Evolutionary conservation across 345 rosid genomes (phyloP).

Genomic region (Orychophragmus violaceus): DNA sequence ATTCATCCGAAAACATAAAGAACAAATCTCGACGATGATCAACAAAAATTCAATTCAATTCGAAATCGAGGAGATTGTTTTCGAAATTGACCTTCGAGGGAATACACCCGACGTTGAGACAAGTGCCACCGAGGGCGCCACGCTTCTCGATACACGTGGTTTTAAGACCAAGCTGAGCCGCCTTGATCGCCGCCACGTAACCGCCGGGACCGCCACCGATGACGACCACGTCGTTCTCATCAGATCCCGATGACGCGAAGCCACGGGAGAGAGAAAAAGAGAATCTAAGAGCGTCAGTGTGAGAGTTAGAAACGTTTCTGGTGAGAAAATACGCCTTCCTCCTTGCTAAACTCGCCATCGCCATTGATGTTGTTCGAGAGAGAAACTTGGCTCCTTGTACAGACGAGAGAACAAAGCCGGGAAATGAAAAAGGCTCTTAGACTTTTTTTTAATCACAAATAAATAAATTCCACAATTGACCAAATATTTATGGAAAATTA

Average conservation of each 20-base stretch:
- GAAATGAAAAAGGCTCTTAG: constrained; percentile 8
- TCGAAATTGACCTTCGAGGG: constrained; percentile 66
- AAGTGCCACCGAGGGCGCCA: constrained; percentile 85
- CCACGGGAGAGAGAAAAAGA: constrained; percentile 54
- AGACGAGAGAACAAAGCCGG: constrained; percentile 22
- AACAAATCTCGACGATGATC: constrained; percentile 4
- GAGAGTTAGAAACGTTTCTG: constrained; percentile 40
- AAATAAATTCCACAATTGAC: constrained; percentile 18
- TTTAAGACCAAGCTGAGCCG: constrained; percentile 84
- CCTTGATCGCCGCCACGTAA: constrained; percentile 92
- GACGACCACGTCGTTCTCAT: constrained; percentile 82
- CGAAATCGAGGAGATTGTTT: background rate
- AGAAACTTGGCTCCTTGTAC: constrained; percentile 21
- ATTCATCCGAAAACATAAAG: background rate
- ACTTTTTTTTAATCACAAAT: background rate
- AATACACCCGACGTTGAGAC: constrained; percentile 91
- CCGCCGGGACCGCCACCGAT: constrained; percentile 96
- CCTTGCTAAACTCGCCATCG: constrained; percentile 70
- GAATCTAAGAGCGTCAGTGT: constrained; percentile 44
- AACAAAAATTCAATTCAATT: background rate
- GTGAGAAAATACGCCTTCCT: constrained; percentile 51
- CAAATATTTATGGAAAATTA: background rate
- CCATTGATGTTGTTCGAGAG: constrained; percentile 38
- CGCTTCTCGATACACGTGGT: constrained; percentile 92
- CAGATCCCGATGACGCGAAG: constrained; percentile 74